phyloP scores from a whole-genome alignment of 129 eudicot genomes.

The Flaveria brownii region DNA sequence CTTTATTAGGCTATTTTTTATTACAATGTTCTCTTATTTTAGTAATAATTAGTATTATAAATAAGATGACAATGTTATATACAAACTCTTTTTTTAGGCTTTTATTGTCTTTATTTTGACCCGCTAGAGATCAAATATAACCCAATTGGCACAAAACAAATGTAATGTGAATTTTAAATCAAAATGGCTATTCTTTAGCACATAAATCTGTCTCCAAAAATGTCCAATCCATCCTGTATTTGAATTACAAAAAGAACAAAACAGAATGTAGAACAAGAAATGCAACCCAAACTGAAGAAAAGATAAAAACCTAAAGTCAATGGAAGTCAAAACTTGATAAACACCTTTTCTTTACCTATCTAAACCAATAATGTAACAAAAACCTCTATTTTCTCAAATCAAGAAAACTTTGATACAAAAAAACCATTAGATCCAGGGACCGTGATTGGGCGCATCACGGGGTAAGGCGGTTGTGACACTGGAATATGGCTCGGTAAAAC shows the following conservation, averaged over 20 bases:
- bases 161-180: constrained; percentile 6
- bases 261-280: constrained; percentile 32
- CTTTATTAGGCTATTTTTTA: too few relatives aligned
- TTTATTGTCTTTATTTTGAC: not conserved
- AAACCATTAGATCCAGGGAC: constrained; percentile 55
- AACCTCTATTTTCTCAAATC: constrained; percentile 16
- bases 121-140: not conserved
- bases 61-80: too few relatives aligned
- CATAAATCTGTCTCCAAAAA: not conserved
- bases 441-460: constrained; percentile 51
- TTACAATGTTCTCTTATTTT: too few relatives aligned
- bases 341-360: constrained; percentile 22
- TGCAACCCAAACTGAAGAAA: constrained; percentile 12
- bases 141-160: not conserved
- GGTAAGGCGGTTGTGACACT: constrained; percentile 62
- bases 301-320: not conserved
- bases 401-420: constrained; percentile 57
- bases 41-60: too few relatives aligned
- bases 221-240: constrained; percentile 28
- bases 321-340: constrained; percentile 37
- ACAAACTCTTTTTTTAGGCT: too few relatives aligned
- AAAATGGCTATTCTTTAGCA: constrained; percentile 3
- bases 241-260: constrained; percentile 34
- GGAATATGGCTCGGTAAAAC: constrained; percentile 59
- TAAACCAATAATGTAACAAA: constrained; percentile 6